Percentiles rank a stretch among this genome's conserved stretches.
phyloP scores from a whole-genome alignment of 331 rosid genomes.

The Malus hybrid region DNA sequence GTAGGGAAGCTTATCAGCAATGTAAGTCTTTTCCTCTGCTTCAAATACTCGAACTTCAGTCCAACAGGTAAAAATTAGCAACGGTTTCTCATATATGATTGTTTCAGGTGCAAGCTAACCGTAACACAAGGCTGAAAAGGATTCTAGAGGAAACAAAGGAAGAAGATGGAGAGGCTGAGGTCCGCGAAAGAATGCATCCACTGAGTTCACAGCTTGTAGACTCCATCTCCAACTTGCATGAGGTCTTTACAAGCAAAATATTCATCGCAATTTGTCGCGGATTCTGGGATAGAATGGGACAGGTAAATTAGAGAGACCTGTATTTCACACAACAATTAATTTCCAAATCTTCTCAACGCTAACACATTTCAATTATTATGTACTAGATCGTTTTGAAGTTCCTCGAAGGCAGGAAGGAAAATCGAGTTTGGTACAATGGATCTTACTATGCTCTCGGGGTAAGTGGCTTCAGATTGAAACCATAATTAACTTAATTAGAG shows the following conservation, averaged over 20 bases:
- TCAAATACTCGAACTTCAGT: background rate
- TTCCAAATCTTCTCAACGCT: background rate
- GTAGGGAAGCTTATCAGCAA: conserved; percentile 86
- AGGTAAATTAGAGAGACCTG: conserved; percentile 38
- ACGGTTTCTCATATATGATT: background rate
- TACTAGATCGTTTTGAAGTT: conserved; percentile 69
- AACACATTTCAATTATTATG: background rate
- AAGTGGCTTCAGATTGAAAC: conserved; percentile 21
- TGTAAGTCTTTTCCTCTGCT: conserved; percentile 34
- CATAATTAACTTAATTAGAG: no score
- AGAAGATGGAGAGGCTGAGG: conserved; percentile 85
- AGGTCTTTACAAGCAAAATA: conserved; percentile 69
- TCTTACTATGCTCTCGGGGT: conserved; percentile 97
- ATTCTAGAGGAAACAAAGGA: conserved; percentile 88
- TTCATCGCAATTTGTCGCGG: conserved; percentile 79
- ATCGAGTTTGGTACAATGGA: conserved; percentile 81
- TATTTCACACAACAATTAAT: conserved; percentile 3
- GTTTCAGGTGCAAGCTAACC: conserved; percentile 70
- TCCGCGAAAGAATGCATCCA: conserved; percentile 89
- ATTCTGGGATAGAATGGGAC: conserved; percentile 94
- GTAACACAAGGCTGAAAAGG: conserved; percentile 67
- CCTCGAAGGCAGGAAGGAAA: conserved; percentile 95
- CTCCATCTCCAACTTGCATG: conserved; percentile 80
- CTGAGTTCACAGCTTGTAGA: conserved; percentile 69
- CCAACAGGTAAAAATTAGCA: background rate